Evolutionary conservation across 2,329 filamentous ascomycete genomes (phyloP), one percentile per base, ranked within the genome.

Genomic region (Hypoxylon sp.): DNA sequence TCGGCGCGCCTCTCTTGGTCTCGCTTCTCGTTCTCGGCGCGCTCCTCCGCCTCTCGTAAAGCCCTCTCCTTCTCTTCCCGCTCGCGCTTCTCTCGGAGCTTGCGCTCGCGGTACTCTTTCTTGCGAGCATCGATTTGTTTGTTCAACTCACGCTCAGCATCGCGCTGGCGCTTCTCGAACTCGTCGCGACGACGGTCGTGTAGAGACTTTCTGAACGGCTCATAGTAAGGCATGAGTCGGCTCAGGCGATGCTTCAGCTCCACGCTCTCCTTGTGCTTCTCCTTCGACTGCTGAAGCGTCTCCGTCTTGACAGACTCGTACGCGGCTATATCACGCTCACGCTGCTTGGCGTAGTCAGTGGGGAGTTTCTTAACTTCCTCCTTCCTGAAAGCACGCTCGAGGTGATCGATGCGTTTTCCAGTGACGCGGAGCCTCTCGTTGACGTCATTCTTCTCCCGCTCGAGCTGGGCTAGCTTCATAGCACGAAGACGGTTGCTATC

Each of bases 361-460:
- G 87, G 81, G 57, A 98, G 81, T 78, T 97, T 94, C 85, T 97
- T 97, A 71, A 89, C 79, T 77, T 99, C 95, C 79, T 98, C 95
- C 75, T 94, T 91, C 70, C 95, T 89, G 84, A 96, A 96, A 31
- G 95, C 95, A 80, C 95, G 91, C 81, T 99, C 95, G 69, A 99
- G 81, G 78, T 99, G 94, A 73, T 99, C 95, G 70, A 97, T 91
- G 64, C 95, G 90, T 86, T 97, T 98, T 75, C 90, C 92, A 59
- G 93, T 96, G 69, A 96, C 87, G 69, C 92, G 89, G 49, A 98
- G 86, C 74, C 90, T 92, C 78, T 97, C 92, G 64, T 90, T 91
- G 67, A 97, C 88, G 72, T 95, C 92, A 72, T 94, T 96, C 88
- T 98, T 99, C 82, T 98, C 95, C 69, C 94, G 93, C 79, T 98